Evolutionary conservation across 345 rosid species (phyloP).

Genomic region (Cardamine chenopodiifolia): DNA sequence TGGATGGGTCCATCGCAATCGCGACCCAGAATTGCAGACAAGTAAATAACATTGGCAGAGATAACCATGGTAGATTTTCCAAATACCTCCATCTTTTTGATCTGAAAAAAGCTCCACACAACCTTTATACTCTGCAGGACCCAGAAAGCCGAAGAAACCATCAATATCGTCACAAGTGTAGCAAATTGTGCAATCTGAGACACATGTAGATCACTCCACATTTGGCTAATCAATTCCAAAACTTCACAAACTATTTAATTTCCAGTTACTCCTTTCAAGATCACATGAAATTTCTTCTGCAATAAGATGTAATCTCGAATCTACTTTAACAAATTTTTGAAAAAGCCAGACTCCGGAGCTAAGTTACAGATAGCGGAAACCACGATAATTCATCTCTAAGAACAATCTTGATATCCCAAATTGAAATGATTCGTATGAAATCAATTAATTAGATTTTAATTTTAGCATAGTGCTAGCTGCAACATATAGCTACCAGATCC

Average conservation of each 20-base stretch:
- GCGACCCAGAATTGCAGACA: conserved; percentile 86
- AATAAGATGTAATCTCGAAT: too few relatives aligned
- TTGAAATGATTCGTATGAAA: background rate
- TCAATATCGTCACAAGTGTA: conserved; percentile 38
- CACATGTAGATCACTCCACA: conserved; percentile 24
- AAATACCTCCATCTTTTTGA: conserved; percentile 72
- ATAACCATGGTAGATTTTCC: conserved; percentile 65
- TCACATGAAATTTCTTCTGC: conserved; percentile 14
- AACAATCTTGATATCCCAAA: background rate
- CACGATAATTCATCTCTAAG: background rate
- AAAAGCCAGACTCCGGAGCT: background rate
- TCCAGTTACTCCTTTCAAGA: conserved; percentile 1
- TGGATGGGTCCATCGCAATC: conserved; percentile 65
- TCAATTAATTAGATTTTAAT: conserved; percentile 2
- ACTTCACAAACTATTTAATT: conserved; percentile 21
- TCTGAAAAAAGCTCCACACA: conserved; percentile 36
- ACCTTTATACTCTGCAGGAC: conserved; percentile 44
- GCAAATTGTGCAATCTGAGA: too few relatives aligned
- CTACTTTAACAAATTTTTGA: too few relatives aligned
- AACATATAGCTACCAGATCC: conserved; percentile 35
- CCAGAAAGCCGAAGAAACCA: conserved; percentile 41
- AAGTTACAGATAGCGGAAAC: conserved; percentile 5
- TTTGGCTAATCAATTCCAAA: conserved; percentile 26
- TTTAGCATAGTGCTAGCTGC: conserved; percentile 14
- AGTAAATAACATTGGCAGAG: conserved; percentile 82